phyloP scores from a whole-genome alignment of 192 early-diverging fungal genomes.

The Rhizophagus sp. region DNA sequence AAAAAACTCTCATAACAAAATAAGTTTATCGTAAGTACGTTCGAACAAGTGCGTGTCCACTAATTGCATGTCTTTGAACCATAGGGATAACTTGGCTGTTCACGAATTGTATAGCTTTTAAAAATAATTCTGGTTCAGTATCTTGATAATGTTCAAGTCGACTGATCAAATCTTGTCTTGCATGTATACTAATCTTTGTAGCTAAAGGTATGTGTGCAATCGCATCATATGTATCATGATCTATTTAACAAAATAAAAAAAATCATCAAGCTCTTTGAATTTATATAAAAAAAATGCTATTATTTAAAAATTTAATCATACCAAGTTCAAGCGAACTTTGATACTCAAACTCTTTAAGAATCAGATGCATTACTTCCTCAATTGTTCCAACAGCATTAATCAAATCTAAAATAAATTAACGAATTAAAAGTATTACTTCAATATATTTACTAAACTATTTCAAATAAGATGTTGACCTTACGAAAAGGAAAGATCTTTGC shows the following conservation, averaged over 20 bases:
- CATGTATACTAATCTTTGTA: constrained; percentile 60
- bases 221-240: constrained; percentile 54
- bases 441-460: background rate
- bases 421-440: background rate
- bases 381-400: constrained; percentile 59
- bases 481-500: constrained; percentile 62
- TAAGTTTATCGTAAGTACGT: constrained; percentile 39
- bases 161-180: constrained; percentile 55
- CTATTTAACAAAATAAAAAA: constrained; percentile 15
- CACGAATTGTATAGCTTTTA: constrained; percentile 50
- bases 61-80: constrained; percentile 54
- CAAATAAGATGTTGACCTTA: constrained; percentile 36
- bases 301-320: background rate
- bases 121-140: constrained; percentile 45
- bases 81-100: constrained; percentile 50
- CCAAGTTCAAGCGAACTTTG: constrained; percentile 53
- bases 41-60: constrained; percentile 55
- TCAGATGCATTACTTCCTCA: constrained; percentile 58
- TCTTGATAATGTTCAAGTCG: constrained; percentile 58
- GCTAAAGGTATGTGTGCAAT: constrained; percentile 62
- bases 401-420: constrained; percentile 39
- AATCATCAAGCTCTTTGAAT: background rate
- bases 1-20: no score
- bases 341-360: constrained; percentile 61
- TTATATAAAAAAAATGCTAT: background rate